Percentiles rank a stretch among this genome's conserved stretches.
Evolutionary conservation across 2,329 filamentous ascomycete genomes (phyloP).

Genomic region (Talaromyces sp.): DNA sequence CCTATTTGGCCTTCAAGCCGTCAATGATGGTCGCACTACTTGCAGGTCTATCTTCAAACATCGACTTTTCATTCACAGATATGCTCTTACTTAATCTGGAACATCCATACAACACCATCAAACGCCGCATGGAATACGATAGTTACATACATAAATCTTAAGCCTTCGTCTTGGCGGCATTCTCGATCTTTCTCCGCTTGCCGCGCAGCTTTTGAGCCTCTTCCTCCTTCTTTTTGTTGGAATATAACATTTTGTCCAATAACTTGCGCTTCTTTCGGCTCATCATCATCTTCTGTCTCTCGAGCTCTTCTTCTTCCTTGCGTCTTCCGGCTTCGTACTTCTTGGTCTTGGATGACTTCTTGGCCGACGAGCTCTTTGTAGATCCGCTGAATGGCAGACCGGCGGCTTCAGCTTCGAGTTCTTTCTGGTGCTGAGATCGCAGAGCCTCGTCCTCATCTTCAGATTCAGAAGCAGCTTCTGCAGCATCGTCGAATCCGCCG

Average conservation of each 20-base stretch:
- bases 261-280: conserved; percentile 96
- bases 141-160: conserved; percentile 22
- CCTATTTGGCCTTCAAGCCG: neutral
- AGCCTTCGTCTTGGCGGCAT: conserved; percentile 32
- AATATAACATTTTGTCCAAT: conserved; percentile 96
- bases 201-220: conserved; percentile 82
- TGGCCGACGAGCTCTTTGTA: conserved; percentile 57
- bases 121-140: conserved; percentile 10
- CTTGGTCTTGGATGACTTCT: conserved; percentile 66
- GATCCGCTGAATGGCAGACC: conserved; percentile 59
- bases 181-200: conserved; percentile 91
- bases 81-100: conserved; percentile 3
- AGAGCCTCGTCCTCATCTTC: conserved; percentile 62
- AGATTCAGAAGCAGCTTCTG: conserved; percentile 46
- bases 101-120: conserved; percentile 11
- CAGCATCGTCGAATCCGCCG: conserved; percentile 52
- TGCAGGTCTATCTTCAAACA: neutral
- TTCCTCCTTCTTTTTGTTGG: conserved; percentile 86
- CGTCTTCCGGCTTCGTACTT: conserved; percentile 66
- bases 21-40: neutral
- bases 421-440: conserved; percentile 73
- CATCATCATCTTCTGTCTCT: conserved; percentile 97
- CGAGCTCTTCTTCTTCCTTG: conserved; percentile 79
- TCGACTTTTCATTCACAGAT: conserved; percentile 12
- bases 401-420: conserved; percentile 87